These are phyloP conservation scores for Kwoniella sp. DNA, from an alignment of 768 basidiomycete species.

Conservation along the genomic window DNA sequence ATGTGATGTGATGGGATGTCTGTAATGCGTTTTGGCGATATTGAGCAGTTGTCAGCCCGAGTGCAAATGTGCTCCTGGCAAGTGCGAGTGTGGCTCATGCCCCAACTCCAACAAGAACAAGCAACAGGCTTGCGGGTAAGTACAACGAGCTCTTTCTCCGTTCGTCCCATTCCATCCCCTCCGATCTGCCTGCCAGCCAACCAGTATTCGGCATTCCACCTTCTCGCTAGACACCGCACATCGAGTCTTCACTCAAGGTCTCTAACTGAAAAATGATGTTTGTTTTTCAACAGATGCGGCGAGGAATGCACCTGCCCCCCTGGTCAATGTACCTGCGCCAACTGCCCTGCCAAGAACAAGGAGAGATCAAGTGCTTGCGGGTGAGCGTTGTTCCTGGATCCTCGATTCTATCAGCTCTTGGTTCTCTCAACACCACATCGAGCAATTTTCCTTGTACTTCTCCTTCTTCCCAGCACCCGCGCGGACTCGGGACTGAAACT, in stretches of 20 bases:
- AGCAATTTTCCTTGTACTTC: no score
- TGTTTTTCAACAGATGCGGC: not conserved
- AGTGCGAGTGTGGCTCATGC: constrained; percentile 24
- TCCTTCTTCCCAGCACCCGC: no score
- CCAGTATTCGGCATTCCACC: no score
- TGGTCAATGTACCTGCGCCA: constrained; percentile 32
- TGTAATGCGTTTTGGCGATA: not conserved
- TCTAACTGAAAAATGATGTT: no score
- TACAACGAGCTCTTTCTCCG: not conserved
- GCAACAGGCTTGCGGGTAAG: constrained; percentile 21
- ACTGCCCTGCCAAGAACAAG: constrained; percentile 36
- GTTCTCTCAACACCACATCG: no score
- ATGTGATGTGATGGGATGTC: no score
- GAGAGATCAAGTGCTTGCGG: constrained; percentile 15
- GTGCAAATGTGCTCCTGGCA: constrained; percentile 24
- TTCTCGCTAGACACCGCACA: no score
- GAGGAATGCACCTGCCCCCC: constrained; percentile 21
- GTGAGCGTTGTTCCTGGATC: constrained; percentile 14
- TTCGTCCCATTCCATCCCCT: not conserved
- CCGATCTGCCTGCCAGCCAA: no score
- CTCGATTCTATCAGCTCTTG: no score
- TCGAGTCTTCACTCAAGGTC: no score
- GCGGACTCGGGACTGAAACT: no score
- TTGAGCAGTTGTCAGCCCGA: constrained; percentile 18
- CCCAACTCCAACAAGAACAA: constrained; percentile 32